Evolutionary conservation across 345 rosid species (phyloP), one percentile per base, ranked within the genome.

Genomic region (Lagerstroemia speciosa): DNA sequence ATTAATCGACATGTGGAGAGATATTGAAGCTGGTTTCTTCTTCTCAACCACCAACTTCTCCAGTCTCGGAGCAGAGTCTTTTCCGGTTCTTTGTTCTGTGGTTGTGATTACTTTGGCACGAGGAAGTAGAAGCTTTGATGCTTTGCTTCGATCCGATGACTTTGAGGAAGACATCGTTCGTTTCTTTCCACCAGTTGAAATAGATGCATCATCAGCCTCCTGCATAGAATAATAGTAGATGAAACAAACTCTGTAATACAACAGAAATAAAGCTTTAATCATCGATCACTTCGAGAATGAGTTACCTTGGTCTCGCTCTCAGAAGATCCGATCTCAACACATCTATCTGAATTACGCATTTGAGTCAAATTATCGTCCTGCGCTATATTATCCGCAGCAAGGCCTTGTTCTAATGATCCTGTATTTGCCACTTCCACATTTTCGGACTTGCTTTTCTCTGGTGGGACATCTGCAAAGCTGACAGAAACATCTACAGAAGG

Each of bases 1-100:
- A 77, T 79, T 81, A 61, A 81, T 72, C 3, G 89, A 82, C 85
- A 70, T 72, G 55, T 79, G 85, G 65, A 84, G 75, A 16, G 85
- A 76, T 69, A 68, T 85, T 46, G 78, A 37, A 50, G 76, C 68
- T 65, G 67, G 65, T 80, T 78, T 80, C 76, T 74, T 84, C 76
- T 75, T 78, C 52, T 65, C 74, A 60, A 66, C 52, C 48, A 72
- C 41, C 52, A 64, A 52, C 61, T 73, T 84, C 74, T 71, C 73
- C 60, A 67, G 68, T 48, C 10, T 68, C 11, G 30, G 20, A 75
- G 58, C 67, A 53, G 66, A 72, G 66, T 66, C 48, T 22, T 69
- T 67, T 73, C 73, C 81, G 27, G 60, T 77, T 81, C 65, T 76
- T 53, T 78, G 70, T 40, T 65, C 80, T 22, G 73, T 66, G 66